Conservation (phyloP, 1,284 basidiomycete species). For the Moniliophthora roreri region DNA sequence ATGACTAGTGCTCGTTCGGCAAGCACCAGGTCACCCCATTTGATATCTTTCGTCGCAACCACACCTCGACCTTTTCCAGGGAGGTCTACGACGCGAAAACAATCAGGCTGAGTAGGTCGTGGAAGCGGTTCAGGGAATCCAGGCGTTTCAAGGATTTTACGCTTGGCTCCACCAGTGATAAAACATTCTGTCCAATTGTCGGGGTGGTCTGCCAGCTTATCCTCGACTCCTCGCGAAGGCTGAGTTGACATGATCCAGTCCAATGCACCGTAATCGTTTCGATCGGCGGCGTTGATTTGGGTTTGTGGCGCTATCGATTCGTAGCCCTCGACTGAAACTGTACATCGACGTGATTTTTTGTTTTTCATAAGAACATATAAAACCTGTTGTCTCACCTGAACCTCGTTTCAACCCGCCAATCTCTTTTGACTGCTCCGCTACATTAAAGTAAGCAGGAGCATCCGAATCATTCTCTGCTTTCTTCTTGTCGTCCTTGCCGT, state of each 20-base stretch:
- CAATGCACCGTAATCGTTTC: too few species aligned
- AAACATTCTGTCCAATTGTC: slow-evolving; percentile 4
- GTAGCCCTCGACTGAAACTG: too few species aligned
- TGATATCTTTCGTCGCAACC: slow-evolving; percentile 20
- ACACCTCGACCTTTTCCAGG: slow-evolving; percentile 20
- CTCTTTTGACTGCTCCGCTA: too few species aligned
- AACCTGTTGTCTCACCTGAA: too few species aligned
- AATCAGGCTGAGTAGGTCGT: slow-evolving; percentile 2
- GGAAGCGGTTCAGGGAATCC: slow-evolving; percentile 17
- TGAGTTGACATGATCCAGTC: neutral
- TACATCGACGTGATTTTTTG: too few species aligned
- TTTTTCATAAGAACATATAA: neutral
- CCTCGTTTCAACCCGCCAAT: too few species aligned
- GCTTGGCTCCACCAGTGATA: slow-evolving; percentile 15
- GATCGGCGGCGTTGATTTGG: too few species aligned
- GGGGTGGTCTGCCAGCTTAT: neutral
- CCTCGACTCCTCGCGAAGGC: neutral
- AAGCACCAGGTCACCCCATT: slow-evolving; percentile 19
- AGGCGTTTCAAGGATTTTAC: slow-evolving; percentile 10
- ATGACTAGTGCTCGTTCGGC: slow-evolving; percentile 17
- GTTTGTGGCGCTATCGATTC: too few species aligned
- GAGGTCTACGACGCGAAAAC: slow-evolving; percentile 4
- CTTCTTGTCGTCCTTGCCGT: too few species aligned
- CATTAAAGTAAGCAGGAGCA: too few species aligned
- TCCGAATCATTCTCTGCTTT: too few species aligned